Evolutionary conservation across 225 moss, liverwort and hornwort species (phyloP).

Genomic region (Ulota crispa): DNA sequence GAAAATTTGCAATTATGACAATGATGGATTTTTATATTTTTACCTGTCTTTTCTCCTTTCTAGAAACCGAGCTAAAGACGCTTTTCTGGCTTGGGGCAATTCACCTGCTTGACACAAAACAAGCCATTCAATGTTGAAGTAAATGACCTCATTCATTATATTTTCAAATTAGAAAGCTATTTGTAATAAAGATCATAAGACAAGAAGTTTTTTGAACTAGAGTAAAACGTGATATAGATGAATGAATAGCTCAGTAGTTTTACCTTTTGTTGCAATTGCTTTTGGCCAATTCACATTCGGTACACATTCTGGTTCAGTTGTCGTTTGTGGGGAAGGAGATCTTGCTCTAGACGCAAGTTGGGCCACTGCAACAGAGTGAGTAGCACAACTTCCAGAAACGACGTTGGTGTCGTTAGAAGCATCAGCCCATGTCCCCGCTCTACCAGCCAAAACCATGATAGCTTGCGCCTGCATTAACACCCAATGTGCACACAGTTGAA

Average conservation of each 20-base stretch:
- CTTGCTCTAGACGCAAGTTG: slow-evolving; percentile 40
- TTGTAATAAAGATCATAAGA: neutral
- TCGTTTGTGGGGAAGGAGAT: slow-evolving; percentile 30
- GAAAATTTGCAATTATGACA: neutral
- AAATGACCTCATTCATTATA: neutral
- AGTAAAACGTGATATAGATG: neutral
- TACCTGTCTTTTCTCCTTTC: slow-evolving; percentile 93
- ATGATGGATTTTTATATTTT: neutral
- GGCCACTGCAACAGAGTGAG: slow-evolving; percentile 32
- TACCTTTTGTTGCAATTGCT: slow-evolving; percentile 19
- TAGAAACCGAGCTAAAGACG: slow-evolving; percentile 80
- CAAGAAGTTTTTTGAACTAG: neutral
- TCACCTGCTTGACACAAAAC: slow-evolving; percentile 25
- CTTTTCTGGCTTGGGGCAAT: slow-evolving; percentile 86
- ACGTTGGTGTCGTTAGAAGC: slow-evolving; percentile 26
- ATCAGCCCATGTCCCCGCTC: slow-evolving; percentile 59
- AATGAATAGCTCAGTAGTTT: neutral
- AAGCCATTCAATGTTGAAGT: neutral
- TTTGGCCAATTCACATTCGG: neutral
- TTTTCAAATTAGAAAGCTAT: neutral
- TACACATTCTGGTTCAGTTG: neutral
- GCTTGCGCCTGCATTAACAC: slow-evolving; percentile 69
- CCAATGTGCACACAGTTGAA: neutral
- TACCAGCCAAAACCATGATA: slow-evolving; percentile 84
- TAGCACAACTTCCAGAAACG: slow-evolving; percentile 19